Percentiles rank a stretch among this genome's conserved stretches.
phyloP scores from a whole-genome alignment of 202 grass and related monocot species.

The Carex arenaria region DNA sequence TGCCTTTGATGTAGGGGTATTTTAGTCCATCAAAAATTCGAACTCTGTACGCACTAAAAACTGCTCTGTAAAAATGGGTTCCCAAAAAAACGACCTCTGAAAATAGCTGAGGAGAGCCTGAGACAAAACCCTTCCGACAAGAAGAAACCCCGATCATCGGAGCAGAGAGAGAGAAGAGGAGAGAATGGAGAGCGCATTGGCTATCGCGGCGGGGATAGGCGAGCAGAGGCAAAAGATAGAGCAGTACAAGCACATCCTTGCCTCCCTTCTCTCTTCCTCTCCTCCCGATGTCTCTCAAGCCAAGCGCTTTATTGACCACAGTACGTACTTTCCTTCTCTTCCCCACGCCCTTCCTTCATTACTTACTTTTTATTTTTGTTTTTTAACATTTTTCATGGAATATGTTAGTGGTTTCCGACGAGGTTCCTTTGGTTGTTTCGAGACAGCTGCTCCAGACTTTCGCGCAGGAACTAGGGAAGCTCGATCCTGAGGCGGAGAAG shows the following conservation, averaged over 20 bases:
- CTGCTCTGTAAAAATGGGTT: no score
- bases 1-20: no score
- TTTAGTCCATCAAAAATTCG: no score
- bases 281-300: slow-evolving; percentile 71
- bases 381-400: slow-evolving; percentile 12
- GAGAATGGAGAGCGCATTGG: slow-evolving; percentile 73
- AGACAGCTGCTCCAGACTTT: slow-evolving; percentile 94
- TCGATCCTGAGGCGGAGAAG: slow-evolving; percentile 83
- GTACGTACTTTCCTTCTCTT: slow-evolving; percentile 30
- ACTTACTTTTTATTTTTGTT: background rate
- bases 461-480: slow-evolving; percentile 79
- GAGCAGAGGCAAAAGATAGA: slow-evolving; percentile 98
- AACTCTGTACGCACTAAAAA: no score
- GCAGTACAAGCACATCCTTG: slow-evolving; percentile 91
- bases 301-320: slow-evolving; percentile 93
- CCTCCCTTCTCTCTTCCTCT: slow-evolving; percentile 72
- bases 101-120: background rate
- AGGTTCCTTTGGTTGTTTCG: slow-evolving; percentile 88
- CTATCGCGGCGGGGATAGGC: slow-evolving; percentile 58
- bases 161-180: background rate
- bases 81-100: background rate
- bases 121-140: slow-evolving; percentile 1
- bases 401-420: slow-evolving; percentile 79
- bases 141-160: slow-evolving; percentile 1
- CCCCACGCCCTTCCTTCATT: background rate